phyloP scores from a whole-genome alignment of 352 stramenopile genomes.

The Achlya hypogyna region DNA sequence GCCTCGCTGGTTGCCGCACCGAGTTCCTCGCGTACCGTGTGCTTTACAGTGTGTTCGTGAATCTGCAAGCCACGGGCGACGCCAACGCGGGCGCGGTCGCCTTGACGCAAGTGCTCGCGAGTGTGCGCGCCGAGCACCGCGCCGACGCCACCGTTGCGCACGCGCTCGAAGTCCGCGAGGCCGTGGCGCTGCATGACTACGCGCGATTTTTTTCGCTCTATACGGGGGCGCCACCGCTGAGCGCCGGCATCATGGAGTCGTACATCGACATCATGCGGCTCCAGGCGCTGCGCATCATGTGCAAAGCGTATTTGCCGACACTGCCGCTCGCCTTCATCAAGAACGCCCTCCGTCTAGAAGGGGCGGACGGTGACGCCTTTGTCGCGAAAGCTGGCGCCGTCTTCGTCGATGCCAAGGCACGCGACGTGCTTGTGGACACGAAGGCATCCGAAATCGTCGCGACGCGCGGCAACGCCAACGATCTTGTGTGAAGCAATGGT shows the following conservation, averaged over 20 bases:
- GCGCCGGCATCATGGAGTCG: slow-evolving; percentile 82
- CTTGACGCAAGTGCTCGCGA: slow-evolving; percentile 71
- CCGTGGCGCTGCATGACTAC: slow-evolving; percentile 79
- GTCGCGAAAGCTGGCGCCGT: slow-evolving; percentile 60
- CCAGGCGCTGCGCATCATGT: slow-evolving; percentile 71
- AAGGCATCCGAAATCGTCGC: slow-evolving; percentile 80
- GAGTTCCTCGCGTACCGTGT: slow-evolving; percentile 85
- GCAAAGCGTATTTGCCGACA: slow-evolving; percentile 75
- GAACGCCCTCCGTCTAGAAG: slow-evolving; percentile 62
- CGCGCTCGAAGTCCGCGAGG: slow-evolving; percentile 66
- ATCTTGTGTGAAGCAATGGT: slow-evolving; percentile 1
- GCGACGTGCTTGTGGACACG: slow-evolving; percentile 43
- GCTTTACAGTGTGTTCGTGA: slow-evolving; percentile 85
- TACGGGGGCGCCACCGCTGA: slow-evolving; percentile 79
- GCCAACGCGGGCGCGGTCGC: slow-evolving; percentile 68
- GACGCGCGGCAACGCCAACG: slow-evolving; percentile 29
- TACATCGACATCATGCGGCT: slow-evolving; percentile 77
- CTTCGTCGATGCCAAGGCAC: slow-evolving; percentile 30
- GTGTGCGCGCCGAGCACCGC: slow-evolving; percentile 42
- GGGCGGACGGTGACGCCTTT: slow-evolving; percentile 58
- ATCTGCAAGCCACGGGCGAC: slow-evolving; percentile 73
- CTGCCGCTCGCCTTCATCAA: slow-evolving; percentile 64
- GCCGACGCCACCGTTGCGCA: slow-evolving; percentile 48
- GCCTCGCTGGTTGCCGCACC: slow-evolving; percentile 55
- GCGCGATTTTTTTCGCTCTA: slow-evolving; percentile 85